Conservation (phyloP, 257 asterid species). For the Lantana camara region DNA sequence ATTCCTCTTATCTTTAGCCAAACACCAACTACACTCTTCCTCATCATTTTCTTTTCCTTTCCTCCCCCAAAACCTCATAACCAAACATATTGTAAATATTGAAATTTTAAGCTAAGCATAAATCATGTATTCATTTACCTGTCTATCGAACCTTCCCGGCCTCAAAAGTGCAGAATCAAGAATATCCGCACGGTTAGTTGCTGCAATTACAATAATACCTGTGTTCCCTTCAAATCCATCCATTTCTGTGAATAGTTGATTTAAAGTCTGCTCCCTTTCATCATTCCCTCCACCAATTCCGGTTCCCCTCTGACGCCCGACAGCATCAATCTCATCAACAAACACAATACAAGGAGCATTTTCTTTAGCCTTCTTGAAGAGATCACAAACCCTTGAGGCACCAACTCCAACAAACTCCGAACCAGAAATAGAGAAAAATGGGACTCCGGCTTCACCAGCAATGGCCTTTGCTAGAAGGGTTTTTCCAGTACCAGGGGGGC, state of each 20-base stretch:
- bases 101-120: neutral
- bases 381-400: conserved; percentile 96
- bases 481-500: conserved; percentile 99
- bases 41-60: too few species aligned
- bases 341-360: conserved; percentile 97
- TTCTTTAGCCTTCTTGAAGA: conserved; percentile 98
- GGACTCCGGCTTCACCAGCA: conserved; percentile 99
- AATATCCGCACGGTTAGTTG: conserved; percentile 97
- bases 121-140: conserved; percentile 42
- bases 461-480: conserved; percentile 96
- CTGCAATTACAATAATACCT: conserved; percentile 94
- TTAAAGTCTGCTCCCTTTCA: conserved; percentile 95
- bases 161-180: conserved; percentile 94
- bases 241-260: conserved; percentile 97
- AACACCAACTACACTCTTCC: too few species aligned
- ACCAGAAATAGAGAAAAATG: conserved; percentile 95
- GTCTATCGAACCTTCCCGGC: conserved; percentile 98
- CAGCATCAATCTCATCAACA: conserved; percentile 99
- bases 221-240: conserved; percentile 98
- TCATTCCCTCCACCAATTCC: conserved; percentile 99
- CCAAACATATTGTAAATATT: neutral
- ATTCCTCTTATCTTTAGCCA: too few species aligned
- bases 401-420: conserved; percentile 99
- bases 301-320: conserved; percentile 97
- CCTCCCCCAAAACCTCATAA: too few species aligned